Conservation (phyloP, 306 rosid species). For the Senna siamea region DNA sequence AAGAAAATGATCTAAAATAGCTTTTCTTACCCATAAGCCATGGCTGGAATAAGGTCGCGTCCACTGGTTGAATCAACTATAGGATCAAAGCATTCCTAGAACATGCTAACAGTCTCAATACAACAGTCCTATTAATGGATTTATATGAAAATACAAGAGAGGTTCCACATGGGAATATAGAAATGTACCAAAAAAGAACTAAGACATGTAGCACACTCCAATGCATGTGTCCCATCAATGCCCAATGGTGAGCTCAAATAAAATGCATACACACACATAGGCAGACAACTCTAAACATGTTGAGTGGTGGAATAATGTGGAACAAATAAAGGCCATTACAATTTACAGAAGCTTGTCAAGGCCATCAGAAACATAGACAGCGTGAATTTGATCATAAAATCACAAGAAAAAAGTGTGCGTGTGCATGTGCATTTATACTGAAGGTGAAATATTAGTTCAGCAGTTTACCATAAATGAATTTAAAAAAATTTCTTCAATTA, state of each 20-base stretch:
- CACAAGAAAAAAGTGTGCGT: background rate
- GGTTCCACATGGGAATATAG: slow-evolving; percentile 23
- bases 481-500: background rate
- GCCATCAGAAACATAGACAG: slow-evolving; percentile 1
- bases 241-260: background rate
- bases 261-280: background rate
- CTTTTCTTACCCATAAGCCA: slow-evolving; percentile 88
- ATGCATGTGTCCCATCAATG: background rate
- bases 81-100: slow-evolving; percentile 95
- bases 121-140: slow-evolving; percentile 11
- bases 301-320: background rate
- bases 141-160: slow-evolving; percentile 10
- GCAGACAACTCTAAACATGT: background rate
- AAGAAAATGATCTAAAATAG: background rate
- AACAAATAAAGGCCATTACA: slow-evolving; percentile 9
- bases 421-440: background rate
- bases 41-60: slow-evolving; percentile 93
- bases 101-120: slow-evolving; percentile 30
- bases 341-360: slow-evolving; percentile 15
- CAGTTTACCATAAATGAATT: background rate
- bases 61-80: slow-evolving; percentile 80
- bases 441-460: background rate
- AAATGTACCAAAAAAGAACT: slow-evolving; percentile 17
- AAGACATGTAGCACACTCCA: background rate
- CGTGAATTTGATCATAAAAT: slow-evolving; percentile 15